A percentile compares a stretch with the other conserved stretches of the same genome.
These are phyloP conservation scores for Pseudogymnoascus verrucosus DNA, from an alignment of 2,329 filamentous ascomycete genomes.

Conservation along the genomic window DNA sequence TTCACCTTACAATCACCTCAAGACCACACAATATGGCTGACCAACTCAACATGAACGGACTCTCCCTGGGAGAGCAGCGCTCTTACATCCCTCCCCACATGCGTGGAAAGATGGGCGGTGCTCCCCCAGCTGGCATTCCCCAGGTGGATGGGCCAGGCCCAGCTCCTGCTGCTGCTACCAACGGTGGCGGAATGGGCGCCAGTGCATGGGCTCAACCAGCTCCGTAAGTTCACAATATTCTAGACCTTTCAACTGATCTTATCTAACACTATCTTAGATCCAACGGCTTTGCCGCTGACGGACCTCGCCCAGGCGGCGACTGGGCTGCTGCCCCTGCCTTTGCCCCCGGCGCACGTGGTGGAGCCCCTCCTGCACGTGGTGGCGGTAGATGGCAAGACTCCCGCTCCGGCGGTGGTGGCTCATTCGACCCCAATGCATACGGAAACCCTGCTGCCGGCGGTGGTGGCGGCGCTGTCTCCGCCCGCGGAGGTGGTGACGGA, in stretches of 20 bases:
- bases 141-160: slow-evolving; percentile 4
- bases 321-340: slow-evolving; percentile 31
- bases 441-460: slow-evolving; percentile 30
- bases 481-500: slow-evolving; percentile 85
- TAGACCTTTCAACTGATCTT: background rate
- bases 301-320: slow-evolving; percentile 22
- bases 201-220: slow-evolving; percentile 48
- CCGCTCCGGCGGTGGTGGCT: slow-evolving; percentile 24
- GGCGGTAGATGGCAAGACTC: slow-evolving; percentile 27
- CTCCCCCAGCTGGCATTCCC: slow-evolving; percentile 12
- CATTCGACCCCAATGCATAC: slow-evolving; percentile 58
- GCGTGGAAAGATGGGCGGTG: slow-evolving; percentile 47
- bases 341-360: slow-evolving; percentile 26
- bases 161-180: slow-evolving; percentile 9
- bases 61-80: slow-evolving; percentile 56
- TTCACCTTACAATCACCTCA: slow-evolving; percentile 5
- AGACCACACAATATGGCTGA: slow-evolving; percentile 59
- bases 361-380: slow-evolving; percentile 28
- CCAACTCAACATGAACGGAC: slow-evolving; percentile 73
- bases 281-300: slow-evolving; percentile 37
- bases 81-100: slow-evolving; percentile 85
- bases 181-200: slow-evolving; percentile 43
- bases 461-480: slow-evolving; percentile 41
- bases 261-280: slow-evolving; percentile 31
- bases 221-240: slow-evolving; percentile 37